phyloP scores from a whole-genome alignment of 208 protist species.

The Leishmania guyanensis region DNA sequence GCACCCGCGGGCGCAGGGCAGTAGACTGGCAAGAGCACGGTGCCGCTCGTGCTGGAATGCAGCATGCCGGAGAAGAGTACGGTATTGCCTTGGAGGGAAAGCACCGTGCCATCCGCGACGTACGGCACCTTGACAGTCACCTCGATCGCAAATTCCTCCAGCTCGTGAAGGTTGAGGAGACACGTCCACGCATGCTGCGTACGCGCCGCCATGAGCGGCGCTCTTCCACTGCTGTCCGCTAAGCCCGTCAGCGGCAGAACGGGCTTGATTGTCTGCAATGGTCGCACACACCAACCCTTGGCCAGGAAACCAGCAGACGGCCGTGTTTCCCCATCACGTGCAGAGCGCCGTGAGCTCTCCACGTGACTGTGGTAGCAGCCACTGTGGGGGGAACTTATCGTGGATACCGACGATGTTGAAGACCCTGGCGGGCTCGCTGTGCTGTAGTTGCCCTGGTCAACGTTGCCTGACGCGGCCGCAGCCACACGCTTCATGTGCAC shows the following conservation, averaged over 20 bases:
- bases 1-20: conserved; percentile 24
- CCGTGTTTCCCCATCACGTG: background rate
- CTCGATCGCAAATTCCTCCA: conserved; percentile 44
- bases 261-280: conserved; percentile 34
- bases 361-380: conserved; percentile 13
- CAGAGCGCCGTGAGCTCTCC: conserved; percentile 16
- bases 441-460: background rate
- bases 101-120: conserved; percentile 12
- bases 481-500: conserved; percentile 21
- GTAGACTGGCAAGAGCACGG: conserved; percentile 34
- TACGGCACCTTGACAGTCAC: conserved; percentile 44
- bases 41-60: conserved; percentile 40
- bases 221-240: conserved; percentile 18
- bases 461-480: background rate
- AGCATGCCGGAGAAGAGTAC: conserved; percentile 50
- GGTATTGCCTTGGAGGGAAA: conserved; percentile 29
- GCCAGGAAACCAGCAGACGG: conserved; percentile 8
- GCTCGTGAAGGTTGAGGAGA: conserved; percentile 36
- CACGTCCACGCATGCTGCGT: conserved; percentile 50
- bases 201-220: conserved; percentile 29
- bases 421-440: conserved; percentile 7
- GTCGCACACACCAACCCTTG: conserved; percentile 64
- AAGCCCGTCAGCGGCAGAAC: conserved; percentile 29
- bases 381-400: conserved; percentile 4
- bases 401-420: conserved; percentile 13